These are phyloP conservation scores for Margaritispora aquatica DNA, from an alignment of 495 filamentous ascomycete species.

Conservation along the genomic window DNA sequence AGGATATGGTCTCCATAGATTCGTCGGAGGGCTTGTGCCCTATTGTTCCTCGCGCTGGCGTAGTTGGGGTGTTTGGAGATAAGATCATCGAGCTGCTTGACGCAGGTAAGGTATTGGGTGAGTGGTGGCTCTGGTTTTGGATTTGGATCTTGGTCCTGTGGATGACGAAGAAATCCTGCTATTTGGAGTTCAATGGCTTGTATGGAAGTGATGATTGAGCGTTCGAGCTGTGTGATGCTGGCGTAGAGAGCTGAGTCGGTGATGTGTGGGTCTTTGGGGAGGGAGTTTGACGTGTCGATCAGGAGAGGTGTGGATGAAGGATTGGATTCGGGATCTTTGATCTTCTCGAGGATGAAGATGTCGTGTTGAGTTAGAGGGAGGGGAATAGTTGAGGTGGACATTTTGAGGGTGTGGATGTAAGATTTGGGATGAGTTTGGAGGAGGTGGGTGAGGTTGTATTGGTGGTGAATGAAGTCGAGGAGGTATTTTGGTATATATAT, in stretches of 20 bases:
- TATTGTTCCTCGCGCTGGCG: slow-evolving; percentile 69
- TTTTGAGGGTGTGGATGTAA: not conserved
- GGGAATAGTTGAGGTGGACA: slow-evolving; percentile 19
- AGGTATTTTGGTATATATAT: too few relatives aligned
- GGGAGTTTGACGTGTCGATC: slow-evolving; percentile 47
- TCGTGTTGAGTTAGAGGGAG: slow-evolving; percentile 71
- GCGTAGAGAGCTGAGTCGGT: slow-evolving; percentile 27
- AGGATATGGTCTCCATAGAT: slow-evolving; percentile 43
- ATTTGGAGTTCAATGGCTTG: slow-evolving; percentile 41
- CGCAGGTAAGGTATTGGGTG: slow-evolving; percentile 31
- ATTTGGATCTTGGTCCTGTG: slow-evolving; percentile 25
- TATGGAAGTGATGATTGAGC: slow-evolving; percentile 41
- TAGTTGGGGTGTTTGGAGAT: slow-evolving; percentile 57
- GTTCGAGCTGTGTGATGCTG: slow-evolving; percentile 34
- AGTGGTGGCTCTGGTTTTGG: slow-evolving; percentile 22
- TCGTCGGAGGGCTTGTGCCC: slow-evolving; percentile 64
- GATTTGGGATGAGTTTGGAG: too few relatives aligned
- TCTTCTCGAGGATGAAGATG: slow-evolving; percentile 63
- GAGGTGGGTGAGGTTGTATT: too few relatives aligned
- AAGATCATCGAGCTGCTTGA: slow-evolving; percentile 43
- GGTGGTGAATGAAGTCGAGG: too few relatives aligned
- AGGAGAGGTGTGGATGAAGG: slow-evolving; percentile 43
- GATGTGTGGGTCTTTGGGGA: slow-evolving; percentile 58
- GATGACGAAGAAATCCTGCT: too few relatives aligned
- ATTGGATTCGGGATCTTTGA: slow-evolving; percentile 73